Evolutionary conservation across 1,284 basidiomycete genomes (phyloP), one percentile per base, ranked within the genome.

Genomic region (Marasmius fiardii): DNA sequence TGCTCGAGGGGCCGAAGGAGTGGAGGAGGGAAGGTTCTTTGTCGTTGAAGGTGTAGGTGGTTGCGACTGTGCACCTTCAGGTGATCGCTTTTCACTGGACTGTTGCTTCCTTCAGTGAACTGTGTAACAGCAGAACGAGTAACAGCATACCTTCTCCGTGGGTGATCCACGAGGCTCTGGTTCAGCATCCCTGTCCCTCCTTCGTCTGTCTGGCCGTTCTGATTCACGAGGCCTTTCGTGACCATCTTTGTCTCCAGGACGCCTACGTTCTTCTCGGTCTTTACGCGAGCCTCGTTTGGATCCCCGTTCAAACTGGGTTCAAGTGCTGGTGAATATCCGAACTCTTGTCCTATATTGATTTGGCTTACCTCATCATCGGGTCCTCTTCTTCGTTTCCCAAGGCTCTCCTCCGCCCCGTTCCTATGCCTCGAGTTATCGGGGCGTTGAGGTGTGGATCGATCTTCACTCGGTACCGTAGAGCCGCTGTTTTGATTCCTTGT

Each of bases 281-380:
- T 88, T 88, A 49, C 89, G 83, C 57, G 88, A 86, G 54, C 81
- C 80, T 31, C 88, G 84, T 66, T 91, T 91, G 12, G 83, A 80
- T 43, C 77, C 76, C 58, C 89, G 80, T 54, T 91, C 89, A 58
- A 80, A 71, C 87, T 90, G 61, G 7, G 51, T 43, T 43, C 52
- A 56, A 62, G 59, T 56, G 54, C 39, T 43, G 39, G 56, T 59
- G 44, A 43, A 16, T 24, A 21, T 20, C 53, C 56, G 23, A 51
- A 56, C 65, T 56, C 48, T 56, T 64, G 48, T 68, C 56, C n/a
- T 37, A 37, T 34, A 39, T 57, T 34, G 58, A 44, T 53, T 60
- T 52, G 20, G 74, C 85, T 67, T 67, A 89, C 88, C 63, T 90
- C 88, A 57, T 91, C 88, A 39, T 87, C 85, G 0, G 75, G 65